phyloP scores from a whole-genome alignment of 768 basidiomycete species.

The Leccinum boreale region DNA sequence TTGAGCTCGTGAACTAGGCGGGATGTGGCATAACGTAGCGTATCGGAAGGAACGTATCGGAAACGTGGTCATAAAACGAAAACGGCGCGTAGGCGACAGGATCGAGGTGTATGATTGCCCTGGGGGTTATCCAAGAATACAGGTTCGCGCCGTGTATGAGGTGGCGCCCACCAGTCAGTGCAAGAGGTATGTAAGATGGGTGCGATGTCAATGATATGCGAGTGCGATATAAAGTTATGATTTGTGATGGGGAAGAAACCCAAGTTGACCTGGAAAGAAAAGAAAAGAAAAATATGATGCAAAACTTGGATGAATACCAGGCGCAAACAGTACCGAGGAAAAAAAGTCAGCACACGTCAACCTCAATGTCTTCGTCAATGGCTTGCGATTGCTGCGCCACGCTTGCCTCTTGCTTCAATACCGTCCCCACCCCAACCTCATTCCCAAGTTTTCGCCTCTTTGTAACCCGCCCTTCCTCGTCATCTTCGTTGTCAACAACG shows the following conservation, averaged over 20 bases:
- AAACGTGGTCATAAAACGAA: constrained; percentile 1
- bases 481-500: constrained; percentile 56
- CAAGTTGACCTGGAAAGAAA: constrained; percentile 5
- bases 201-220: constrained; percentile 14
- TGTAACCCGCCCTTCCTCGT: constrained; percentile 47
- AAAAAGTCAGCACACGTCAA: constrained; percentile 25
- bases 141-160: constrained; percentile 6
- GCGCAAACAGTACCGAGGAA: neutral
- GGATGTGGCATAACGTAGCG: neutral
- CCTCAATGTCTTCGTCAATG: constrained; percentile 28
- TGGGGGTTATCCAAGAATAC: constrained; percentile 20
- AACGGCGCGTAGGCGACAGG: neutral
- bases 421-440: neutral
- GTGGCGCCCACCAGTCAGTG: constrained; percentile 9
- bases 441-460: constrained; percentile 49
- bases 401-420: constrained; percentile 1
- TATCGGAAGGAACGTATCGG: neutral
- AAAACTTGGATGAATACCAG: neutral
- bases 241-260: constrained; percentile 1
- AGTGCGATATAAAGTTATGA: constrained; percentile 14
- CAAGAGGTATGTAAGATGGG: constrained; percentile 20
- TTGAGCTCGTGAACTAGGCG: constrained; percentile 1
- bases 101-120: neutral
- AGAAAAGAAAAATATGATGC: neutral
- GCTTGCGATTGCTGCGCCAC: constrained; percentile 6